Evolutionary conservation across 345 rosid genomes (phyloP).

Genomic region (Balakata baccata): DNA sequence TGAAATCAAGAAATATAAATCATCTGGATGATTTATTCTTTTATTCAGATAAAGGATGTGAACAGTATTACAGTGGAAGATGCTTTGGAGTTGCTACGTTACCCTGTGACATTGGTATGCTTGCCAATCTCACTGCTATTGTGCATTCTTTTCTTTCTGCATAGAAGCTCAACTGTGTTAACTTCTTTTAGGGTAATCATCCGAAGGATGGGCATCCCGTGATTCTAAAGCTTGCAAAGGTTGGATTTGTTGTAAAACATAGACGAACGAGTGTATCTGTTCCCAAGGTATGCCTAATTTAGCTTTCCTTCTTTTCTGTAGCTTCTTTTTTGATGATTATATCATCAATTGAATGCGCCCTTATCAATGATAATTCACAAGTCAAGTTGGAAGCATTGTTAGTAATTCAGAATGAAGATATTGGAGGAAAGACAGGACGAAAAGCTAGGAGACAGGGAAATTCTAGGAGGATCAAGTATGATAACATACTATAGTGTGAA

Average conservation of each 20-base stretch:
- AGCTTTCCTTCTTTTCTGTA: not conserved
- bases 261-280: conserved; percentile 70
- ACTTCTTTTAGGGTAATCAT: conserved; percentile 64
- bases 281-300: conserved; percentile 63
- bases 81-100: conserved; percentile 73
- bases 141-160: not conserved
- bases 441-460: not conserved
- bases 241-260: conserved; percentile 66
- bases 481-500: not conserved
- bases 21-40: not conserved
- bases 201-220: conserved; percentile 83
- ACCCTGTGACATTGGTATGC: conserved; percentile 76
- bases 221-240: conserved; percentile 56
- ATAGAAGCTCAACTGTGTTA: conserved; percentile 12
- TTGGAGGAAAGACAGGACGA: not conserved
- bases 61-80: conserved; percentile 59
- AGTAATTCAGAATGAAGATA: not conserved
- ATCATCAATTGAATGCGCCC: not conserved
- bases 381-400: not conserved
- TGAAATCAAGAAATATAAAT: not conserved
- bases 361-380: not conserved
- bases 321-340: not conserved
- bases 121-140: conserved; percentile 8
- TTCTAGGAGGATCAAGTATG: not conserved
- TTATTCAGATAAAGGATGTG: conserved; percentile 60